These are phyloP conservation scores for Trametes cubensis DNA, from an alignment of 768 basidiomycete species.

Conservation along the genomic window DNA sequence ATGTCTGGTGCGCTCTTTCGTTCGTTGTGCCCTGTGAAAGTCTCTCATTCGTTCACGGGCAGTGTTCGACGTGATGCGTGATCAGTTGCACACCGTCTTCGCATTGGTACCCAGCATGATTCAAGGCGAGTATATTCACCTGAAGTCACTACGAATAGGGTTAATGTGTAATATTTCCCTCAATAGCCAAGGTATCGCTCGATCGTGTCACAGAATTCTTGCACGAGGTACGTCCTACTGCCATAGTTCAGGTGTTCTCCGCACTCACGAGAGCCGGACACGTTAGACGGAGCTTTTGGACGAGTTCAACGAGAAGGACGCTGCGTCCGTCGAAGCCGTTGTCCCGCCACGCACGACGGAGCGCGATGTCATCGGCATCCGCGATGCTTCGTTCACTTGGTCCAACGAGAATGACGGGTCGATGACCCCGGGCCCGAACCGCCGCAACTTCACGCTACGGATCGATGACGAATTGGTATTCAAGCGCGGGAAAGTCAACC, in stretches of 20 bases:
- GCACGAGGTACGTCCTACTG: constrained; percentile 30
- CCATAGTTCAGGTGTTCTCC: too few relatives aligned
- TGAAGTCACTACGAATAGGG: neutral
- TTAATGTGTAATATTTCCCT: neutral
- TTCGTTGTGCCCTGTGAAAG: neutral
- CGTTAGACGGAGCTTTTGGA: constrained; percentile 54
- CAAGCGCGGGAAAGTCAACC: constrained; percentile 53
- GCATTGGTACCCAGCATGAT: constrained; percentile 36
- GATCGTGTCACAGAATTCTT: constrained; percentile 58
- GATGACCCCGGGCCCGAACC: constrained; percentile 34
- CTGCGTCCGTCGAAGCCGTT: constrained; percentile 17
- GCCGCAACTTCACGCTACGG: constrained; percentile 51
- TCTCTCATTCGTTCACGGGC: constrained; percentile 1
- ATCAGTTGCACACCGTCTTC: constrained; percentile 46
- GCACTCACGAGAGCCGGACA: too few relatives aligned
- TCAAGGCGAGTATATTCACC: constrained; percentile 36
- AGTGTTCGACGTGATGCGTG: constrained; percentile 65
- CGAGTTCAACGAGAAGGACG: constrained; percentile 33
- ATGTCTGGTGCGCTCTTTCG: constrained; percentile 33
- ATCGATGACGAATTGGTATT: constrained; percentile 60
- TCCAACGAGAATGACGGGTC: constrained; percentile 41
- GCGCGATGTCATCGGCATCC: constrained; percentile 51
- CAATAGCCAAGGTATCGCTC: constrained; percentile 61
- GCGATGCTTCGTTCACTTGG: constrained; percentile 63
- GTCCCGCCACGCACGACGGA: constrained; percentile 10